Evolutionary conservation across 148 eudicot genomes (phyloP), one percentile per base, ranked within the genome.

Genomic region (Nepenthes gracilis): DNA sequence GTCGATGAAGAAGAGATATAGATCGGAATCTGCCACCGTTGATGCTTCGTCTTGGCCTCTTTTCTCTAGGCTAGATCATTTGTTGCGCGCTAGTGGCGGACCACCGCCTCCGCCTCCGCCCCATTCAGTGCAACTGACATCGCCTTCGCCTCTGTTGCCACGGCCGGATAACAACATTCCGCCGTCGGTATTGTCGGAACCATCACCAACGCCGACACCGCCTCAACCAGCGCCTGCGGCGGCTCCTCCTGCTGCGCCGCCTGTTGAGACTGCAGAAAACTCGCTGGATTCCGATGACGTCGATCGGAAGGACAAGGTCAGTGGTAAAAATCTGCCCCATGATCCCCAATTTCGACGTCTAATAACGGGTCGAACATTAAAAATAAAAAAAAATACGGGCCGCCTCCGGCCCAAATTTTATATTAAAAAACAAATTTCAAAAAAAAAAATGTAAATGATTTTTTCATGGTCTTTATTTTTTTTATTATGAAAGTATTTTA

Each of bases 1-100:
- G 80, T 87, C 95, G 35, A 90, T 90, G 97, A 90, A 90, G 81
- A 90, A 90, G 72, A 67, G 95, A 72, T 90, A 90, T 47, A 67
- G 97, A 43, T 85, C 91, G 3, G 97, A 90, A 82, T 82, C 91
- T 34, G 90, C 90, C 5, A 59, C 78, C 5, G 65, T 74, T 34
- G 95, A 75, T 8, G 57, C 13, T 50, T 87, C 95, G 1, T 80
- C 95, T 2, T 90, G 97, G 97, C 97, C 91, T 47, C 83, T 90
- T 59, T 90, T 73, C 45, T 68, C 80, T 5, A 72, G 91, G 38
- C 85, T 90, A n/a, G 88, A 84, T 73, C 71, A 60, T 50, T 67
- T 90, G 36, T 70, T 87, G 2, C 88, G 95, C 12, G 97, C 95
- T 1, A 64, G 51, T 5, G 54, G 65, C 55, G 72, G 38, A 9